Conservation (phyloP, 2,329 filamentous ascomycete genomes). For the Penicillium sclerotiorum region DNA sequence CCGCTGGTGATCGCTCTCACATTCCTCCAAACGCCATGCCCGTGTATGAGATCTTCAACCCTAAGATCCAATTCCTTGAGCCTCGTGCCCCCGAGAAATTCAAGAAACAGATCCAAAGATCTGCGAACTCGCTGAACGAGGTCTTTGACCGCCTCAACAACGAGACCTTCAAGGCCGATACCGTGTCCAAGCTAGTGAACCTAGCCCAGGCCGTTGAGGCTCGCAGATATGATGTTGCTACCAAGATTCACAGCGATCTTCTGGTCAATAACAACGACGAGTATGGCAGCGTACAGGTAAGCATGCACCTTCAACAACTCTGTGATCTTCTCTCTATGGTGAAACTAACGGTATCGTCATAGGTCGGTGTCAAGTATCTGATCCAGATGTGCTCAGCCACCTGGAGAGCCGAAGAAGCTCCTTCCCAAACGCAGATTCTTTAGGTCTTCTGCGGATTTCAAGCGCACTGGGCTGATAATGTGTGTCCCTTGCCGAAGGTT, state of each 20-base stretch:
- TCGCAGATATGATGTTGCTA: conserved; percentile 70
- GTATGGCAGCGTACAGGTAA: conserved; percentile 84
- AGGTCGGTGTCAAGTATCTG: conserved; percentile 20
- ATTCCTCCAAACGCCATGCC: conserved; percentile 76
- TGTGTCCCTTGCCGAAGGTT: conserved; percentile 8
- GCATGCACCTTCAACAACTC: neutral
- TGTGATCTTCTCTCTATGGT: neutral
- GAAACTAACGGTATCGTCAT: conserved; percentile 2
- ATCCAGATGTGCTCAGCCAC: conserved; percentile 6
- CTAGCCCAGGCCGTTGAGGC: conserved; percentile 65
- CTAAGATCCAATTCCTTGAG: conserved; percentile 88
- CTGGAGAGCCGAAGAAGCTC: conserved; percentile 3
- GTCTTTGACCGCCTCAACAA: conserved; percentile 99
- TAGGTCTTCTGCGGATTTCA: conserved; percentile 4
- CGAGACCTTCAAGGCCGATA: conserved; percentile 86
- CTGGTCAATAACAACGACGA: conserved; percentile 76
- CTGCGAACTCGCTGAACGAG: conserved; percentile 68
- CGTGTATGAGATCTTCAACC: conserved; percentile 77
- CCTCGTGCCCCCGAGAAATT: conserved; percentile 83
- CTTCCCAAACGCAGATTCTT: conserved; percentile 9
- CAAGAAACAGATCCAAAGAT: conserved; percentile 83
- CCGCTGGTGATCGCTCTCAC: conserved; percentile 82
- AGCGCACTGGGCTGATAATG: conserved; percentile 14
- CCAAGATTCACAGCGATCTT: conserved; percentile 72
- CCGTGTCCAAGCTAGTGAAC: conserved; percentile 50